Evolutionary conservation across 495 filamentous ascomycete species (phyloP).

Genomic region (Xylaria venustula): DNA sequence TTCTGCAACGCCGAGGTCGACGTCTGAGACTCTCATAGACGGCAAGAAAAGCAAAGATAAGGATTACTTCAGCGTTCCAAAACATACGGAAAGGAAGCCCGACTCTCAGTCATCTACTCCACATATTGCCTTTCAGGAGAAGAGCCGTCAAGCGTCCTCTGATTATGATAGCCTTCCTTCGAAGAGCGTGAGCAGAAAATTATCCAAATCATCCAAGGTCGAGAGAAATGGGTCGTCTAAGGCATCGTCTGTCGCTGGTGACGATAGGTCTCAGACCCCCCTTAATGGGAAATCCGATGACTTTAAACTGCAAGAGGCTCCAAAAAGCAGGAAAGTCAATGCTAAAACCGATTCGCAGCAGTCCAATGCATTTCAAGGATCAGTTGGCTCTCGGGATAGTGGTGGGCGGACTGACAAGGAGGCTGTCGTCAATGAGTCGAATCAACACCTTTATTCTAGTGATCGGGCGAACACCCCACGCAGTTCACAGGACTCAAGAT

Average conservation of each 20-base stretch:
- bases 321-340: constrained; percentile 62
- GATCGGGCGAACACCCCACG: constrained; percentile 47
- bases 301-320: constrained; percentile 76
- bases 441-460: constrained; percentile 23
- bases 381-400: constrained; percentile 24
- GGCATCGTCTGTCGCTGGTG: constrained; percentile 33
- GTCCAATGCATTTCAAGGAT: constrained; percentile 37
- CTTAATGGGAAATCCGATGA: constrained; percentile 45
- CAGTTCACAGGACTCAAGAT: constrained; percentile 48
- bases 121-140: constrained; percentile 91
- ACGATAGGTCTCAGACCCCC: constrained; percentile 40
- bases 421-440: constrained; percentile 24
- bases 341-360: constrained; percentile 67
- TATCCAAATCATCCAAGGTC: constrained; percentile 41
- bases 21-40: constrained; percentile 45
- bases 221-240: constrained; percentile 38
- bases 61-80: constrained; percentile 52
- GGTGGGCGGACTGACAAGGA: constrained; percentile 33
- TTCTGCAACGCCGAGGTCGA: constrained; percentile 59
- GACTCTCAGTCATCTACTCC: constrained; percentile 60
- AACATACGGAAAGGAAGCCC: constrained; percentile 32
- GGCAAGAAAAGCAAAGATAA: constrained; percentile 45
- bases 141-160: constrained; percentile 62
- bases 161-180: constrained; percentile 48
- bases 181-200: constrained; percentile 40